phyloP scores from a whole-genome alignment of 768 basidiomycete genomes.

The Suillus cothurnatus region DNA sequence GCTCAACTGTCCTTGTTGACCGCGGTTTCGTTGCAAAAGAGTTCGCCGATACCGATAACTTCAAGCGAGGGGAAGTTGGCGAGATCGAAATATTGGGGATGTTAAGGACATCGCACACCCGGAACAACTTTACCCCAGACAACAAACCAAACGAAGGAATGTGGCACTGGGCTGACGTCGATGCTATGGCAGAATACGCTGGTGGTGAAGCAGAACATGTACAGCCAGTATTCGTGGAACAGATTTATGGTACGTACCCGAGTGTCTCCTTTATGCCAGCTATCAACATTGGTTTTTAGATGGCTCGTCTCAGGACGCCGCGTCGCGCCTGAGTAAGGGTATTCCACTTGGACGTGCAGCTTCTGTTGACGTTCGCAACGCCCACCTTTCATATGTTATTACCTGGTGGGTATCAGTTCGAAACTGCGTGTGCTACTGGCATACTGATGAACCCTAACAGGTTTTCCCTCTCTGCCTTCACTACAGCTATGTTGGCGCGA shows the following conservation, averaged over 20 bases:
- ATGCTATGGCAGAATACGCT: constrained; percentile 73
- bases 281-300: constrained; percentile 47
- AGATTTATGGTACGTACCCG: constrained; percentile 75
- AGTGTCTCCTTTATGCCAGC: background rate
- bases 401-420: constrained; percentile 69
- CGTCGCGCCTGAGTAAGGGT: constrained; percentile 61
- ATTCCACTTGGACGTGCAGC: constrained; percentile 84
- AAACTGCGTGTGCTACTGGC: constrained; percentile 1
- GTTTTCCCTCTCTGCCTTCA: constrained; percentile 88
- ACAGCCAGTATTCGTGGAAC: constrained; percentile 89
- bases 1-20: constrained; percentile 87
- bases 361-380: constrained; percentile 86
- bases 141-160: constrained; percentile 77
- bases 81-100: constrained; percentile 83
- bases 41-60: constrained; percentile 39
- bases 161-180: constrained; percentile 94
- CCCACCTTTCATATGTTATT: constrained; percentile 91
- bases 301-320: constrained; percentile 79
- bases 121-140: constrained; percentile 85
- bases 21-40: constrained; percentile 83
- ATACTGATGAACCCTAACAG: constrained; percentile 39
- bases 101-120: constrained; percentile 74
- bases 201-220: constrained; percentile 74
- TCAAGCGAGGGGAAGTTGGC: constrained; percentile 42
- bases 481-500: constrained; percentile 78